Evolutionary conservation across 805 yeast genomes (phyloP).

Genomic region (Candida germanica): DNA sequence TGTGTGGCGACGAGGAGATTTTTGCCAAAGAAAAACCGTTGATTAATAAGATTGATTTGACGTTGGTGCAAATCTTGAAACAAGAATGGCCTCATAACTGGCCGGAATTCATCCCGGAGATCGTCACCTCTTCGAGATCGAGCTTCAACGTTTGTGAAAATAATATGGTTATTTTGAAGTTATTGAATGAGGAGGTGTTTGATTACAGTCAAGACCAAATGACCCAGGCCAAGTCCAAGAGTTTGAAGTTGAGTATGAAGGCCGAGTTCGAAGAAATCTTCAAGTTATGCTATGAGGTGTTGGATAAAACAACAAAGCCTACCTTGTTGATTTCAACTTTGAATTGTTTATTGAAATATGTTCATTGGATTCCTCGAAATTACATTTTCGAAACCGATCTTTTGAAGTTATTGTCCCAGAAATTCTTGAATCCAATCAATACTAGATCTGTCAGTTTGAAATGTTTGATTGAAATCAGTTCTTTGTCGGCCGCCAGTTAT

Average conservation of each 20-base stretch:
- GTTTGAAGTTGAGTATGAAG: slow-evolving; percentile 77
- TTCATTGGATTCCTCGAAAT: slow-evolving; percentile 92
- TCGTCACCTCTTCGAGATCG: slow-evolving; percentile 78
- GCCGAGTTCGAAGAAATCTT: slow-evolving; percentile 92
- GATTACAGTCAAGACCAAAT: slow-evolving; percentile 94
- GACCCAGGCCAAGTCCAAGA: slow-evolving; percentile 92
- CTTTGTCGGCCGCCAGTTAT: slow-evolving; percentile 52
- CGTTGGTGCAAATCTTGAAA: slow-evolving; percentile 88
- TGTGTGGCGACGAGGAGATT: slow-evolving; percentile 78
- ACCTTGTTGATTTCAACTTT: slow-evolving; percentile 82
- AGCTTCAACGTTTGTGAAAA: slow-evolving; percentile 95
- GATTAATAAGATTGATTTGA: slow-evolving; percentile 89
- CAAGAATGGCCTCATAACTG: slow-evolving; percentile 99
- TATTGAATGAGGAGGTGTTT: slow-evolving; percentile 92
- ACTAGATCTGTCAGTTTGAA: slow-evolving; percentile 83
- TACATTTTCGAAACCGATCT: slow-evolving; percentile 87
- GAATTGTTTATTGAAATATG: slow-evolving; percentile 74
- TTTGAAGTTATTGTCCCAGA: slow-evolving; percentile 65
- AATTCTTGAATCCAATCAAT: slow-evolving; percentile 73
- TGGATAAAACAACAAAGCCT: slow-evolving; percentile 84
- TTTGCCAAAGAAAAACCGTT: slow-evolving; percentile 74
- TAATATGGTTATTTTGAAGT: slow-evolving; percentile 87
- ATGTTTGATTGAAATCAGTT: slow-evolving; percentile 88
- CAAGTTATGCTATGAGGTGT: slow-evolving; percentile 87
- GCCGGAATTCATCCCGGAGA: slow-evolving; percentile 96